Conservation (phyloP, 371 early-diverging fungal species). For the Mucor mucedo region DNA sequence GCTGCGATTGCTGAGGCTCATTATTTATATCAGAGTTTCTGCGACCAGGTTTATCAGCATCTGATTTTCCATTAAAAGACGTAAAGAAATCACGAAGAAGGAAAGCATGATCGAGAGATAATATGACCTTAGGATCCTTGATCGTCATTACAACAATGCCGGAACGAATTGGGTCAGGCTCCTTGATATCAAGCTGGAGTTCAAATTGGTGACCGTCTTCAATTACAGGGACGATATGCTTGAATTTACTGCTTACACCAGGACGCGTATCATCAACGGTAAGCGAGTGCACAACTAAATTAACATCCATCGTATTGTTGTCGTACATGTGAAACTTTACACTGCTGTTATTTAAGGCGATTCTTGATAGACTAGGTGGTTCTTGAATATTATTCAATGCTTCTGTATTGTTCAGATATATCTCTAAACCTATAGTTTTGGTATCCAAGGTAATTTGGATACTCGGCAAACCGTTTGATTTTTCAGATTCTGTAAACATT, state of each 20-base stretch:
- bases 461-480: slow-evolving; percentile 7
- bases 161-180: slow-evolving; percentile 44
- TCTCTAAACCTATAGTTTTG: slow-evolving; percentile 40
- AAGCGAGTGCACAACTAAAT: slow-evolving; percentile 71
- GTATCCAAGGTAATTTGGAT: slow-evolving; percentile 25
- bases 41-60: background rate
- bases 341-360: slow-evolving; percentile 61
- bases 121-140: slow-evolving; percentile 82
- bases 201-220: slow-evolving; percentile 49
- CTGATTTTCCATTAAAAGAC: slow-evolving; percentile 40
- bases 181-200: slow-evolving; percentile 46
- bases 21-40: background rate
- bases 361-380: slow-evolving; percentile 34
- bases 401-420: slow-evolving; percentile 27
- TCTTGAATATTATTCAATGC: slow-evolving; percentile 14
- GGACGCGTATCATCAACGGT: slow-evolving; percentile 85
- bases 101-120: slow-evolving; percentile 86
- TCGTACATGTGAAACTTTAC: slow-evolving; percentile 64
- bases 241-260: slow-evolving; percentile 78
- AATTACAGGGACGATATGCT: slow-evolving; percentile 76
- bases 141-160: slow-evolving; percentile 72
- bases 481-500: slow-evolving; percentile 1
- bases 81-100: slow-evolving; percentile 73
- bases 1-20: slow-evolving; percentile 6
- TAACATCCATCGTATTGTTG: slow-evolving; percentile 71